Percentiles rank a stretch among this genome's conserved stretches.
These are phyloP conservation scores for Petunia secreta DNA, from an alignment of 257 asterid genomes.

Conservation along the genomic window DNA sequence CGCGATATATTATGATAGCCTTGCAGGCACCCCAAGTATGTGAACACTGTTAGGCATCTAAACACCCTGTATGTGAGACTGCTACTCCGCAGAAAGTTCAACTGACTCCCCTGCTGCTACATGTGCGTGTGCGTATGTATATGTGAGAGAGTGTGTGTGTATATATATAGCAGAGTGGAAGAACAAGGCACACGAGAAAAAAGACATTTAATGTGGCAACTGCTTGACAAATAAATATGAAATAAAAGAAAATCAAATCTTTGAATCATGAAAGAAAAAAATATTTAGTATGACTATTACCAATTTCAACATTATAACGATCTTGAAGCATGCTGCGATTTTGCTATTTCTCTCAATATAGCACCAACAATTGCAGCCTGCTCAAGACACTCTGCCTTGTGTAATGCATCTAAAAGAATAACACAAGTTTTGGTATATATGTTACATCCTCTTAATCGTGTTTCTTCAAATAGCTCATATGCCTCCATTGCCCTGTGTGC, in stretches of 20 bases:
- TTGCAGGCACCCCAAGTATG: no score
- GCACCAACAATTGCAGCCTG: slow-evolving; percentile 97
- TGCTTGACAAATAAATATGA: slow-evolving; percentile 5
- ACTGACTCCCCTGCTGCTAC: background rate
- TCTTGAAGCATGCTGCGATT: slow-evolving; percentile 85
- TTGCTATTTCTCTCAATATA: slow-evolving; percentile 82
- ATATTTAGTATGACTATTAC: background rate
- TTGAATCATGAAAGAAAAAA: background rate
- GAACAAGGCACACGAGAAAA: background rate
- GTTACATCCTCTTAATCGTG: slow-evolving; percentile 74
- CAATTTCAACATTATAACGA: slow-evolving; percentile 40
- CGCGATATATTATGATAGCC: no score
- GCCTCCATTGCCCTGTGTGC: slow-evolving; percentile 84
- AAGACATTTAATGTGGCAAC: background rate
- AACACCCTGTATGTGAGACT: background rate
- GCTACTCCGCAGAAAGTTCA: background rate
- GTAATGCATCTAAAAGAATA: slow-evolving; percentile 82
- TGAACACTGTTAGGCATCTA: slow-evolving; percentile 7
- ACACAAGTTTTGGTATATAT: slow-evolving; percentile 85
- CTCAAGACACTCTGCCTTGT: slow-evolving; percentile 90
- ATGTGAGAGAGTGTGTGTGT: no score
- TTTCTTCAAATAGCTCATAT: slow-evolving; percentile 77
- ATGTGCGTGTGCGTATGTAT: background rate
- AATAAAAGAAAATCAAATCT: background rate
- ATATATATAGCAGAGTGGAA: background rate